Evolutionary conservation across 2,329 filamentous ascomycete species (phyloP).

Genomic region (Pyricularia sp.): DNA sequence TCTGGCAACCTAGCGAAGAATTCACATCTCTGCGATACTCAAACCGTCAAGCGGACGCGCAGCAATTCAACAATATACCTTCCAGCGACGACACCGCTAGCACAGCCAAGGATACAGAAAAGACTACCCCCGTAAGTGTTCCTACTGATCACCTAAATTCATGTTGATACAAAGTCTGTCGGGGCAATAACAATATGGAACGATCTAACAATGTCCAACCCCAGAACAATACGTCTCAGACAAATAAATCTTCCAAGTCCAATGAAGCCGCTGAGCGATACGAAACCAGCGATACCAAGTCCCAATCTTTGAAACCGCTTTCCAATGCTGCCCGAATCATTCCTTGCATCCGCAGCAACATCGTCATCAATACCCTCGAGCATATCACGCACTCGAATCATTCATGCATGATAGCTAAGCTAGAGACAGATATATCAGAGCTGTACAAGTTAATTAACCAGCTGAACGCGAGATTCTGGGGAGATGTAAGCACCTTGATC

Average conservation of each 20-base stretch:
- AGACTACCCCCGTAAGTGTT: background rate
- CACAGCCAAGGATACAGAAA: background rate
- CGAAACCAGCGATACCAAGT: background rate
- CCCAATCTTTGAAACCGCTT: background rate
- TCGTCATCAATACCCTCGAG: background rate
- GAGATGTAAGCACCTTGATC: background rate
- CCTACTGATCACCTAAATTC: background rate
- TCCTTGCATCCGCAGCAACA: background rate
- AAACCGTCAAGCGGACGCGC: background rate
- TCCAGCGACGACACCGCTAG: background rate
- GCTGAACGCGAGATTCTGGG: background rate
- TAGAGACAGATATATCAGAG: background rate
- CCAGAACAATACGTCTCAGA: background rate
- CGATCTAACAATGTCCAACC: background rate
- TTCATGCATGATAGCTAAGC: background rate
- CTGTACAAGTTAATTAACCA: background rate
- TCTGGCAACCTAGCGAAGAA: background rate
- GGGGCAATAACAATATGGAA: background rate
- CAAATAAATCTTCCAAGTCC: background rate
- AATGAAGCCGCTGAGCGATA: background rate
- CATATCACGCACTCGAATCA: background rate
- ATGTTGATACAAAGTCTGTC: background rate
- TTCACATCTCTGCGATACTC: too few species aligned
- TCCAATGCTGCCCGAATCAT: background rate
- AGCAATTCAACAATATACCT: background rate